phyloP scores from a whole-genome alignment of 2,329 filamentous ascomycete genomes.

The Metarhizium robertsii region DNA sequence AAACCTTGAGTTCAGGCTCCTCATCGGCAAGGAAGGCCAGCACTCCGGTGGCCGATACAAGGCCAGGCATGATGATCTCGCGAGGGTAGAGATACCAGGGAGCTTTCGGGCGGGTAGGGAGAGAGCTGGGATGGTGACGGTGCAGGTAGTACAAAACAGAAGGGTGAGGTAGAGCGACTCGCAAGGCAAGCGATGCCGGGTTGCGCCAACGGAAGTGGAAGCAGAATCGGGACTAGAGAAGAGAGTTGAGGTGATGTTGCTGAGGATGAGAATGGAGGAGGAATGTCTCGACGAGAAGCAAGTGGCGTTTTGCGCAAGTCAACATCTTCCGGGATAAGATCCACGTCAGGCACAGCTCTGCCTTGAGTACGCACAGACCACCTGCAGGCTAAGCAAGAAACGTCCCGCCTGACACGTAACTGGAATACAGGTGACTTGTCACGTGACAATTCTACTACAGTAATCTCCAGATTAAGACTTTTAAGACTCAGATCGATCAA shows the following conservation, averaged over 20 bases:
- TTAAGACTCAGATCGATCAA: too few relatives aligned
- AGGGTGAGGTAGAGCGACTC: background rate
- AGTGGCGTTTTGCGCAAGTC: background rate
- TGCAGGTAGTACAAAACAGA: background rate
- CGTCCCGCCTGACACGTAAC: background rate
- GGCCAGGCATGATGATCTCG: conserved; percentile 63
- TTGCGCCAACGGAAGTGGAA: background rate
- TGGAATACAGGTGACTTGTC: background rate
- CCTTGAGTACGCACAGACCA: conserved; percentile 14
- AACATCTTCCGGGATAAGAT: conserved; percentile 21
- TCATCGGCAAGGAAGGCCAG: conserved; percentile 93
- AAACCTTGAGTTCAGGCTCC: conserved; percentile 87
- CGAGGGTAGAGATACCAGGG: conserved; percentile 1
- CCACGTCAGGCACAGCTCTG: conserved; percentile 39
- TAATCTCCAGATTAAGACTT: too few relatives aligned
- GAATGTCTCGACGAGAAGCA: background rate
- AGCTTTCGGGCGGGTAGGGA: background rate
- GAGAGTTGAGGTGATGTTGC: background rate
- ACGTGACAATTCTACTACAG: background rate
- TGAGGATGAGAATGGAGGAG: background rate
- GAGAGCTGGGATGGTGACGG: background rate
- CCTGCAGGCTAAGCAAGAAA: background rate
- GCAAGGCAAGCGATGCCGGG: too few relatives aligned
- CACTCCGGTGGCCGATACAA: conserved; percentile 89
- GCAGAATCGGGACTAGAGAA: background rate